A percentile compares a stretch with the other conserved stretches of the same genome.
Evolutionary conservation across 805 yeast species (phyloP).

Genomic region (Komagataella phaffii): DNA sequence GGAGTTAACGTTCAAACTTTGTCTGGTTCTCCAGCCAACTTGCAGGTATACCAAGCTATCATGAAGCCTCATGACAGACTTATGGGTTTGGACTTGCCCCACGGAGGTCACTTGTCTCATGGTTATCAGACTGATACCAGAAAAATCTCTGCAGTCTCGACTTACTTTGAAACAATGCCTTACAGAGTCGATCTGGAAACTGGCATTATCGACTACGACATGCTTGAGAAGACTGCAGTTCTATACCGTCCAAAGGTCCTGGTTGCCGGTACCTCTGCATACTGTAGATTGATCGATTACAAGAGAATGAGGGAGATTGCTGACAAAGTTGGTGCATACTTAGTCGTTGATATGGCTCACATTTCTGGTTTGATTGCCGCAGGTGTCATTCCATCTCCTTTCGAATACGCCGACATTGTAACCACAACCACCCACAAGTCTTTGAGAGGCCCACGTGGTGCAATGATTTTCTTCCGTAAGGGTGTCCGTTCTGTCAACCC

Average conservation of each 20-base stretch:
- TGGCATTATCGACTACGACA: slow-evolving; percentile 93
- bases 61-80: slow-evolving; percentile 92
- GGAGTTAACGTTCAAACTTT: slow-evolving; percentile 96
- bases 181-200: slow-evolving; percentile 87
- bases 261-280: slow-evolving; percentile 98
- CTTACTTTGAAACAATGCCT: slow-evolving; percentile 97
- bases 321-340: slow-evolving; percentile 93
- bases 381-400: slow-evolving; percentile 91
- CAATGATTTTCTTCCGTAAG: slow-evolving; percentile 97
- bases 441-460: slow-evolving; percentile 98
- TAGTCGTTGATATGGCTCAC: slow-evolving; percentile 97
- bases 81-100: slow-evolving; percentile 97
- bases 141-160: slow-evolving; percentile 91
- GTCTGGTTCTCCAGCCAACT: slow-evolving; percentile 96
- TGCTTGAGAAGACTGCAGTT: slow-evolving; percentile 80
- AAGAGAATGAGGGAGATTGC: slow-evolving; percentile 94
- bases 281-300: slow-evolving; percentile 93
- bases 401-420: slow-evolving; percentile 93
- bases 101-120: slow-evolving; percentile 97
- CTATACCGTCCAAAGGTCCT: slow-evolving; percentile 92
- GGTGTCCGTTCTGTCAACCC: slow-evolving; percentile 80
- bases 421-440: slow-evolving; percentile 99
- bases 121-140: slow-evolving; percentile 93
- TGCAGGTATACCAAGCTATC: slow-evolving; percentile 91
- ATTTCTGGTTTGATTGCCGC: slow-evolving; percentile 94